Evolutionary conservation across 352 stramenopile genomes (phyloP).

Genomic region (Bremia lactucae): DNA sequence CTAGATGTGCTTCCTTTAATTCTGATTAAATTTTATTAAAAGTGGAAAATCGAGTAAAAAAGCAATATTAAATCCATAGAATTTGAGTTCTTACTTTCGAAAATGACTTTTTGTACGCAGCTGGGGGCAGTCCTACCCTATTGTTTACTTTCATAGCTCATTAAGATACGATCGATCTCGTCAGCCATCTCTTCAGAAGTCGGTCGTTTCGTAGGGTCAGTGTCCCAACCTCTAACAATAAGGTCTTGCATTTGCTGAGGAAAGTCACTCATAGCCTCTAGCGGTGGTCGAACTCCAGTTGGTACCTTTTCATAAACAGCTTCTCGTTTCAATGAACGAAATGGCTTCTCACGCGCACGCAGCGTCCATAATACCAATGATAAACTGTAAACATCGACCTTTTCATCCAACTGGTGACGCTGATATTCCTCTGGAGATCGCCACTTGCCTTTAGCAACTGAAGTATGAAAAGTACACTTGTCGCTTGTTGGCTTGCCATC

Average conservation of each 20-base stretch:
- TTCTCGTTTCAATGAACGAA: slow-evolving; percentile 25
- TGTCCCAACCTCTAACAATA: slow-evolving; percentile 43
- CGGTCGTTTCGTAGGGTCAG: slow-evolving; percentile 36
- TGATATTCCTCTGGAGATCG: slow-evolving; percentile 65
- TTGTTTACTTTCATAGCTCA: slow-evolving; percentile 17
- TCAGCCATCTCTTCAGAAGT: slow-evolving; percentile 34
- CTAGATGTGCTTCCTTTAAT: no score
- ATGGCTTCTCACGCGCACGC: slow-evolving; percentile 38
- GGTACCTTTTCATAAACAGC: slow-evolving; percentile 51
- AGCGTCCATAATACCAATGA: slow-evolving; percentile 60
- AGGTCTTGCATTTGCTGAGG: slow-evolving; percentile 52
- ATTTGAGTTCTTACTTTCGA: background rate
- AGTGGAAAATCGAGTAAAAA: no score
- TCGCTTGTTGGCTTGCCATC: slow-evolving; percentile 23
- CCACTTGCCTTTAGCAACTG: slow-evolving; percentile 71
- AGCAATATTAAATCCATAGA: no score
- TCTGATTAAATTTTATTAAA: no score
- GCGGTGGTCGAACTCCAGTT: slow-evolving; percentile 28
- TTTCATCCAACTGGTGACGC: slow-evolving; percentile 34
- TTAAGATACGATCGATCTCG: slow-evolving; percentile 44
- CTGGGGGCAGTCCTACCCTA: slow-evolving; percentile 3
- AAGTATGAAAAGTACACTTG: slow-evolving; percentile 52
- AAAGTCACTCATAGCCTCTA: slow-evolving; percentile 45
- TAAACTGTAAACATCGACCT: slow-evolving; percentile 60
- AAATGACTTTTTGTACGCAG: background rate